Base-by-base conservation (phyloP, 352 stramenopile genomes). In the Phytopythium vexans region DNA sequence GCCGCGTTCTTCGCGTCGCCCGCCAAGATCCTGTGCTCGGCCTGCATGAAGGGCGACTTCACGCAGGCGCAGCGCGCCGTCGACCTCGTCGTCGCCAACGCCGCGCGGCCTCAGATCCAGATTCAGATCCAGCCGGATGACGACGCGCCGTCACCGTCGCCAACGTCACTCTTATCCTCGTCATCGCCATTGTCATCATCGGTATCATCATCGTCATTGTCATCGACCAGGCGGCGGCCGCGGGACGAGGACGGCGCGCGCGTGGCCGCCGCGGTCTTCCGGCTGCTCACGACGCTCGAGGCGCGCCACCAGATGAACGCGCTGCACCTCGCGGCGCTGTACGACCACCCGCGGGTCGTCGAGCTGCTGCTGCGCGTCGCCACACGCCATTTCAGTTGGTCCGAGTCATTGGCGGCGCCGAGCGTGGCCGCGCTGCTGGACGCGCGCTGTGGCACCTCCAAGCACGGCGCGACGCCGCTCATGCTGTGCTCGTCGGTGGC, bases 401-500 rank as follows among this genome's bases (percentile, higher is more conserved):
- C 38, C 5, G 44, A 12, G 15, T 35, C 33, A 10, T 34, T 12
- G 1, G 32, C 41, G 5, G 14, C 41, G 32, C 4, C 32, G 2
- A 49, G 8, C 50, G 59, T 84, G n/a, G 58, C 74, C 32, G 64
- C 74, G 39, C 70, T 89, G 34, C 38, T 89, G 5, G 65, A 92
- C 64, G 72, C 56, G 58, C 49, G 50, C 0, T 87, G 80, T 52
- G 82, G 78, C 42, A 74, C 86, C 32, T 81, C 77, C 11, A 88
- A 89, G 58, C 78, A 92, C 51, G 56, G 61, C 27, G 82, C 82
- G 9, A 91, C 82, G 12, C 66, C 82, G 9, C 62, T 92, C 21
- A 92, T 92, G 82, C 58, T 92, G 52, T 84, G 68, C 21, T 82
- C 79, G 41, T 92, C 82, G 0, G 80, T 92, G 21, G 74, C 80